Evolutionary conservation across 495 filamentous ascomycete genomes (phyloP).

Genomic region (Lichenothelia convexa): DNA sequence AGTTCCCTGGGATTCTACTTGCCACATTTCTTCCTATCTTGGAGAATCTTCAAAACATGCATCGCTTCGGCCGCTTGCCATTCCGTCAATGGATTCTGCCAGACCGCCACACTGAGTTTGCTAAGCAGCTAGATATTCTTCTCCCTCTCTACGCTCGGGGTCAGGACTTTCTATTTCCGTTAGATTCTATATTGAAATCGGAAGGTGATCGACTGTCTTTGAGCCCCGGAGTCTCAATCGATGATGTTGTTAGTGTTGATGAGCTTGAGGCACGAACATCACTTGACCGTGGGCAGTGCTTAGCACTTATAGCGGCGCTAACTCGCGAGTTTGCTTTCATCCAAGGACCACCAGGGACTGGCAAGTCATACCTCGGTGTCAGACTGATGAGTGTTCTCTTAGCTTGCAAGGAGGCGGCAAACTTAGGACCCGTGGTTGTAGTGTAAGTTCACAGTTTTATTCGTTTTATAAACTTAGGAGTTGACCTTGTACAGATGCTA

Average conservation of each 20-base stretch:
- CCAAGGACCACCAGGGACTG: constrained; percentile 70
- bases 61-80: constrained; percentile 28
- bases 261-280: constrained; percentile 26
- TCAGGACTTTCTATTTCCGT: constrained; percentile 33
- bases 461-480: too few species aligned
- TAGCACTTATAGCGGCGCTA: constrained; percentile 37
- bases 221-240: constrained; percentile 21
- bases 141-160: constrained; percentile 34
- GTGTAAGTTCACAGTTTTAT: too few species aligned
- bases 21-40: constrained; percentile 49
- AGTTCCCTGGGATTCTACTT: constrained; percentile 53
- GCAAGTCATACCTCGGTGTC: constrained; percentile 48
- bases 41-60: constrained; percentile 42
- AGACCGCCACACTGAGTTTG: neutral
- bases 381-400: constrained; percentile 43
- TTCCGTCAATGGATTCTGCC: constrained; percentile 42
- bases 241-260: constrained; percentile 22
- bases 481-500: constrained; percentile 43
- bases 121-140: constrained; percentile 3
- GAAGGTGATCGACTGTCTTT: constrained; percentile 17
- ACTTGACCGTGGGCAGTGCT: constrained; percentile 40
- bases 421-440: constrained; percentile 47
- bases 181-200: constrained; percentile 29
- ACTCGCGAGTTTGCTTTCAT: constrained; percentile 41
- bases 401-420: constrained; percentile 28